phyloP scores from a whole-genome alignment of 257 asterid species.

The Forsythia viridissima region DNA sequence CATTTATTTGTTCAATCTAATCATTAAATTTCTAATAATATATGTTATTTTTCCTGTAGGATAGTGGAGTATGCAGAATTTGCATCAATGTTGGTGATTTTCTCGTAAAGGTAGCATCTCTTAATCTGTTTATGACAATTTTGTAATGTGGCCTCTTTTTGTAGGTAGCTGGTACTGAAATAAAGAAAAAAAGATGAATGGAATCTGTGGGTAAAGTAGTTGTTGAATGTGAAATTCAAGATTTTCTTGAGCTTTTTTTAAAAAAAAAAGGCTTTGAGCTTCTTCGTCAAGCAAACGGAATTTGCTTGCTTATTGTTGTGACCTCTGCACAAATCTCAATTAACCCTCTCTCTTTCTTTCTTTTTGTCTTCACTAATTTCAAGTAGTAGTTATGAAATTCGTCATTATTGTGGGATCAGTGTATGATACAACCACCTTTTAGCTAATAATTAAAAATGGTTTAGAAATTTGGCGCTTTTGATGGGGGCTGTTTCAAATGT shows the following conservation, averaged over 20 bases:
- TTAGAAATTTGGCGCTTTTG: slow-evolving; percentile 16
- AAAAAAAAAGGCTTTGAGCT: slow-evolving; percentile 10
- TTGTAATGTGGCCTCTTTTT: slow-evolving; percentile 14
- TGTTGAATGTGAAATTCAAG: slow-evolving; percentile 9
- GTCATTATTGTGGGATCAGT: slow-evolving; percentile 22
- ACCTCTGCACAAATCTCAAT: slow-evolving; percentile 36
- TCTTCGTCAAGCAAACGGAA: slow-evolving; percentile 46
- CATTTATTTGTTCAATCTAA: no score
- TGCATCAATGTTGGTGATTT: no score
- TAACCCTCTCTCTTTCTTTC: background rate
- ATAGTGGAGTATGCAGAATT: no score
- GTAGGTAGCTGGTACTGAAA: slow-evolving; percentile 2
- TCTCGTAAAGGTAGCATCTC: no score
- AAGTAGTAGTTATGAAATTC: slow-evolving; percentile 6
- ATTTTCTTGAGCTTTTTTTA: background rate
- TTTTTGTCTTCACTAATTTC: slow-evolving; percentile 2
- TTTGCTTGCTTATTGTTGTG: slow-evolving; percentile 3
- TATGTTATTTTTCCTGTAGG: no score
- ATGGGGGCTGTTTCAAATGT: background rate
- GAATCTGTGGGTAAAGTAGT: slow-evolving; percentile 14
- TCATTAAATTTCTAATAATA: no score
- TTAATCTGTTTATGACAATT: background rate
- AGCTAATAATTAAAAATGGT: background rate
- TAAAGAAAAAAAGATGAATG: background rate
- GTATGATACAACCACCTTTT: slow-evolving; percentile 33